Conservation (phyloP, 2,329 filamentous ascomycete genomes). For the Clarireedia monteithiana region DNA sequence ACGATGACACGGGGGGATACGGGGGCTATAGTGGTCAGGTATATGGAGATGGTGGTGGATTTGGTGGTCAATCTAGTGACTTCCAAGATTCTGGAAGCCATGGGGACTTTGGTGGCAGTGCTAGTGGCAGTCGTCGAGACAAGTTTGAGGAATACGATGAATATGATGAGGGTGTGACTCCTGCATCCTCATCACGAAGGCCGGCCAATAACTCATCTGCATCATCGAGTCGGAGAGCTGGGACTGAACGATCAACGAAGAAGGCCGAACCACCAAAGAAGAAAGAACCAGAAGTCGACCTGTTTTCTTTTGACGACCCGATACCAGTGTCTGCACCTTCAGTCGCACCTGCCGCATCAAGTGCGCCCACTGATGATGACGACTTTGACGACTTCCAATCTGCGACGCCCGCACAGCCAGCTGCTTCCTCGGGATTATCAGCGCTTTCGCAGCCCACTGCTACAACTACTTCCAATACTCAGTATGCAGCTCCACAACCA, state of each 20-base stretch:
- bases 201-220: conserved; percentile 22
- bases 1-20: conserved; percentile 72
- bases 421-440: conserved; percentile 35
- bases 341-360: conserved; percentile 36
- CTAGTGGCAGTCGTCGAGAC: conserved; percentile 47
- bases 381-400: conserved; percentile 98
- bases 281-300: conserved; percentile 82
- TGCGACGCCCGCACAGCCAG: conserved; percentile 51
- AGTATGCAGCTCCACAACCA: conserved; percentile 76
- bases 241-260: conserved; percentile 42
- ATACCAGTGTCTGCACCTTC: conserved; percentile 38
- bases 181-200: conserved; percentile 36
- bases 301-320: conserved; percentile 87
- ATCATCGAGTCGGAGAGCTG: conserved; percentile 31
- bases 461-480: conserved; percentile 50
- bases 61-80: conserved; percentile 68
- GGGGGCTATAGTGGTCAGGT: conserved; percentile 64
- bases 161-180: conserved; percentile 67
- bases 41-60: conserved; percentile 93
- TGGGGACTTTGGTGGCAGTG: conserved; percentile 14
- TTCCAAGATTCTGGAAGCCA: conserved; percentile 50
- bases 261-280: conserved; percentile 66
- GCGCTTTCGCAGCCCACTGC: conserved; percentile 37
- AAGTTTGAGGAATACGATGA: conserved; percentile 97
- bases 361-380: conserved; percentile 52